Base-by-base conservation (phyloP, 495 filamentous ascomycete genomes). In the Penicillium macrosclerotiorum region DNA sequence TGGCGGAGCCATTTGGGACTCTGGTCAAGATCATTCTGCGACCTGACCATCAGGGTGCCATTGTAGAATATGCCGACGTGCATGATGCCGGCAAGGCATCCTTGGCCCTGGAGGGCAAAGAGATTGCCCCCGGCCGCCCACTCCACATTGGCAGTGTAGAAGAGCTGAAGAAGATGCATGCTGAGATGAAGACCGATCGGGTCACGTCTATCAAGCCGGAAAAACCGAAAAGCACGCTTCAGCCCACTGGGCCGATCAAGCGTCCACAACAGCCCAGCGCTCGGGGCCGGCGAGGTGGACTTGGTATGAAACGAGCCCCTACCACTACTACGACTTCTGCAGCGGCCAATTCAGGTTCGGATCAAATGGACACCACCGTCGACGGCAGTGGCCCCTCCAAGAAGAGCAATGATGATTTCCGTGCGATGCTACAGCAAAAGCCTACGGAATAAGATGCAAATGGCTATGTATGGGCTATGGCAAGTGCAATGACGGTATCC, bases 341-440 rank as follows among this genome's bases (percentile, higher is more conserved):
- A 29, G 8, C 25, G 33, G 16, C 17, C 34, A 42, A 23, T 25
- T 51, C 36, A 8, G 68, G 71, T 37, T 71, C 61, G 72, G 40
- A 58, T 55, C 54, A 59, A 52, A 66, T 59, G 59, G 60, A 65
- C 43, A 67, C 52, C 45, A 57, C 57, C 27, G 57, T 62, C 33
- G 56, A 70, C 30, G 42, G 63, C 45, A 63, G 50, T 43, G 46
- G 60, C 34, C 38, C 57, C 42, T 63, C 59, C 39, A 74, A 64
- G 44, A 92, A 90, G 77, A 90, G 78, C 60, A 95, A 96, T 71
- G 85, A 84, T 37, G 90, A 95, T 69, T 95, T 95, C 68, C 88
- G 84, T 57, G 80, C 78, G 27, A 80, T 95, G 82, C 82, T 92
- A 55, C 62, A 67, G 57, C 52, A 57, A 48, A 67, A 57, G 51